A percentile compares a stretch with the other conserved stretches of the same genome.
Conservation (phyloP, 2,329 filamentous ascomycete species). For the Pseudofabraea citricarpa region DNA sequence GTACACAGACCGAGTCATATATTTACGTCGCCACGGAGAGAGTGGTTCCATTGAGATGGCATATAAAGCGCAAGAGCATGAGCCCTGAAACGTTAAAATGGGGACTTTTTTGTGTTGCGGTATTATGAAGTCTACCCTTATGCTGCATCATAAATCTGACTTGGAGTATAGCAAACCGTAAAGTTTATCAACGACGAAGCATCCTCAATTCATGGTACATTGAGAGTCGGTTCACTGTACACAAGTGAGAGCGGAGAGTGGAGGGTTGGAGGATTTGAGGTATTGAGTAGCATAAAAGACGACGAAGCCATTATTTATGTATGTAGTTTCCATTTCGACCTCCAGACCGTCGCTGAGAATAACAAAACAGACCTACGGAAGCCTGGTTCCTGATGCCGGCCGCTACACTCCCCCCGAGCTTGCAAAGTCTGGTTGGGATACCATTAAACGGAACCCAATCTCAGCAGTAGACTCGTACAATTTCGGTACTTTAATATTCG, state of each 20-base stretch:
- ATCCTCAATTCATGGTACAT: slow-evolving; percentile 80
- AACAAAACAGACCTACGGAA: slow-evolving; percentile 69
- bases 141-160: slow-evolving; percentile 1
- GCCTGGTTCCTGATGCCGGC: slow-evolving; percentile 76
- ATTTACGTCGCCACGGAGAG: slow-evolving; percentile 96
- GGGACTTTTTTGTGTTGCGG: slow-evolving; percentile 83
- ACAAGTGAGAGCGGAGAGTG: slow-evolving; percentile 96
- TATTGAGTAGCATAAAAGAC: slow-evolving; percentile 91
- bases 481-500: slow-evolving; percentile 78
- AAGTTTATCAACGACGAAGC: slow-evolving; percentile 97
- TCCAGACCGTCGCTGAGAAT: slow-evolving; percentile 5
- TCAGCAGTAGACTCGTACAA: slow-evolving; percentile 84
- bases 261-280: slow-evolving; percentile 92
- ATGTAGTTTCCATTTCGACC: background rate
- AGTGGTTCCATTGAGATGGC: slow-evolving; percentile 81
- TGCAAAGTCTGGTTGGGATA: slow-evolving; percentile 82
- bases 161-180: slow-evolving; percentile 64
- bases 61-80: slow-evolving; percentile 81
- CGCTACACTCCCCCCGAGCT: slow-evolving; percentile 87
- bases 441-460: slow-evolving; percentile 76
- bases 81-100: slow-evolving; percentile 94
- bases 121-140: slow-evolving; percentile 34
- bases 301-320: slow-evolving; percentile 91
- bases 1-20: slow-evolving; percentile 74
- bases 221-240: slow-evolving; percentile 83